Evolutionary conservation across 305 asterid genomes (phyloP).

Genomic region (Ilex paraguariensis): DNA sequence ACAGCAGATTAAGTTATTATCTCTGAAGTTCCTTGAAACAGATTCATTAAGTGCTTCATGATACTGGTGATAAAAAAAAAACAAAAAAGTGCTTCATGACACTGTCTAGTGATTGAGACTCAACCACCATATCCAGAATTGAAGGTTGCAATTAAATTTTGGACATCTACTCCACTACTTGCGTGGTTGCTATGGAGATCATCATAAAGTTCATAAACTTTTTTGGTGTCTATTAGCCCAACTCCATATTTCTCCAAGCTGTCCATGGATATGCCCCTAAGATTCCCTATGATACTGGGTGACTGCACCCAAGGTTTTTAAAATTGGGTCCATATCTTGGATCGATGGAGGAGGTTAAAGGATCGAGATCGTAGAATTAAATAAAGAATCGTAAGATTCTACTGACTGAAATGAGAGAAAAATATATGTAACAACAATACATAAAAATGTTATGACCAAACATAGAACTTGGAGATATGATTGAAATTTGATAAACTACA

Average conservation of each 20-base stretch:
- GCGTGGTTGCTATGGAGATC: constrained; percentile 45
- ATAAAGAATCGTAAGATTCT: too few relatives aligned
- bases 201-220: constrained; percentile 32
- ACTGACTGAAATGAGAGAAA: too few relatives aligned
- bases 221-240: constrained; percentile 45
- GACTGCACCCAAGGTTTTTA: constrained; percentile 12
- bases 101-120: constrained; percentile 37
- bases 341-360: too few relatives aligned
- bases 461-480: too few relatives aligned
- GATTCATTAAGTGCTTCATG: constrained; percentile 63
- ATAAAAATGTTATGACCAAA: too few relatives aligned
- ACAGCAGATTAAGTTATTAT: constrained; percentile 48
- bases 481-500: too few relatives aligned
- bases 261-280: constrained; percentile 47
- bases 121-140: constrained; percentile 52
- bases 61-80: constrained; percentile 5
- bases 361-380: too few relatives aligned
- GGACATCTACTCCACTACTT: constrained; percentile 40
- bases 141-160: constrained; percentile 36
- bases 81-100: too few relatives aligned
- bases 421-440: too few relatives aligned
- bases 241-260: constrained; percentile 53
- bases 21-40: constrained; percentile 39
- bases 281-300: constrained; percentile 47
- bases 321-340: too few relatives aligned